Base-by-base conservation (phyloP, 306 rosid genomes). In the Lagenaria siceraria region DNA sequence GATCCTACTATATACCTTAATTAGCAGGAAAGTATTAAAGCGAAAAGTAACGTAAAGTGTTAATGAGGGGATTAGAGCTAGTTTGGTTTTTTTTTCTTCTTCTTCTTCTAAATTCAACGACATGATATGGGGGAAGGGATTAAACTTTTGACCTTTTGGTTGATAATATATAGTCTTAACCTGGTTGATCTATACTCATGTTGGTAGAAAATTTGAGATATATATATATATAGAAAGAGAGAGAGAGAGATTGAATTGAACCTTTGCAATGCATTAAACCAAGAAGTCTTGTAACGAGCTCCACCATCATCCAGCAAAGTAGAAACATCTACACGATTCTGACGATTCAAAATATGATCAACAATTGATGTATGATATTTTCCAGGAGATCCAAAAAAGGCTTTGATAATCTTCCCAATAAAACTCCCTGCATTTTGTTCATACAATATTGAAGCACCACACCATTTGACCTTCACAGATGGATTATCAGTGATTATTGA, bases 261-360 rank as follows among this genome's bases (percentile, higher is more conserved):
- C 77, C 77, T 74, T 52, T 74, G 63, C 13, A 74, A 74, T 19
- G 77, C 77, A 74, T 74, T 74, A 2, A 33, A 33, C 77, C 77
- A 74, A 13, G 48, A 29, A 17, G 40, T 51, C 63, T 74, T 74
- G 77, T 74, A 74, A 31, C 25, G 62, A 13, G 48, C 40, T 31
- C 77, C 77, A 15, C 77, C 77, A 33, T 74, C 63, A 74, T 74
- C 64, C 29, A 53, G 1, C 31, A 74, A 14, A n/a, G n/a, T 74
- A 31, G 77, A 52, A 54, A 74, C 62, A 54, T 52, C 48, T 0
- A 74, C 64, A n/a, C 33, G 77, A 6, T 52, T 74, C 1, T 74
- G 77, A 1, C 48, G 43, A 11, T 74, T 74, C 77, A 74, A 53
- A 52, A 74, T 53, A 74, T 74, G 77, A 74, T 74, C 77, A 29